These are phyloP conservation scores for Blastobotrys malaysiensis DNA, from an alignment of 1,139 yeast genomes.

Conservation along the genomic window DNA sequence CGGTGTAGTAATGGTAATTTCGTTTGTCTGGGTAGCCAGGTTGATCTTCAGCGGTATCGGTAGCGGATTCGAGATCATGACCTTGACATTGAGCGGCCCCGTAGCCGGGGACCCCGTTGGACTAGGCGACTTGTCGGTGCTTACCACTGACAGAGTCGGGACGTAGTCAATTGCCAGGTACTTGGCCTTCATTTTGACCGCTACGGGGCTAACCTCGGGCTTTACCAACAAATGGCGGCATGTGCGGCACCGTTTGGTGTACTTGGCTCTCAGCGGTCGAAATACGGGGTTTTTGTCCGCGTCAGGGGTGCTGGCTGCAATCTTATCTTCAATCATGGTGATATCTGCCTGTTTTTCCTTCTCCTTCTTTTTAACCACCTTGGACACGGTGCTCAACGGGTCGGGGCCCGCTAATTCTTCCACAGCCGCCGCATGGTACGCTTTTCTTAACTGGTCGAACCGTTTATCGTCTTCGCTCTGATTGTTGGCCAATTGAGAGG, in stretches of 20 bases:
- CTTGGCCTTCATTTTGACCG: constrained; percentile 22
- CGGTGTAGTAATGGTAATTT: constrained; percentile 22
- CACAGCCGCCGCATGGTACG: constrained; percentile 9
- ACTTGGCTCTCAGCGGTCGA: constrained; percentile 23
- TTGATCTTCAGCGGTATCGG: constrained; percentile 22
- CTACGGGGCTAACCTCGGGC: constrained; percentile 29
- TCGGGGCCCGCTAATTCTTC: constrained; percentile 8
- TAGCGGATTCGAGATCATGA: constrained; percentile 27
- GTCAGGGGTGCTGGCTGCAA: background rate
- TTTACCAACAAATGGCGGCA: constrained; percentile 27
- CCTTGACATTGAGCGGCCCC: constrained; percentile 10
- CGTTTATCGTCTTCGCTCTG: background rate
- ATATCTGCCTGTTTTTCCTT: background rate
- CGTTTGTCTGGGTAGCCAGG: constrained; percentile 20
- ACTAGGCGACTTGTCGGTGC: constrained; percentile 9
- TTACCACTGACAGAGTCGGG: constrained; percentile 18
- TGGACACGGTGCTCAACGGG: constrained; percentile 3
- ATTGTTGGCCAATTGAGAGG: background rate
- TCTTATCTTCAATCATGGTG: background rate
- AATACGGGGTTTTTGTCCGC: background rate
- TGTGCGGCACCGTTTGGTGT: constrained; percentile 26
- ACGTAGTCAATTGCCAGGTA: constrained; percentile 26
- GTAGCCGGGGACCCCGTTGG: background rate
- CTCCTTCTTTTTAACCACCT: constrained; percentile 9
- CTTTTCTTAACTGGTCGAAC: background rate